Base-by-base conservation (phyloP, 257 asterid genomes). In the Penstemon newberryi region DNA sequence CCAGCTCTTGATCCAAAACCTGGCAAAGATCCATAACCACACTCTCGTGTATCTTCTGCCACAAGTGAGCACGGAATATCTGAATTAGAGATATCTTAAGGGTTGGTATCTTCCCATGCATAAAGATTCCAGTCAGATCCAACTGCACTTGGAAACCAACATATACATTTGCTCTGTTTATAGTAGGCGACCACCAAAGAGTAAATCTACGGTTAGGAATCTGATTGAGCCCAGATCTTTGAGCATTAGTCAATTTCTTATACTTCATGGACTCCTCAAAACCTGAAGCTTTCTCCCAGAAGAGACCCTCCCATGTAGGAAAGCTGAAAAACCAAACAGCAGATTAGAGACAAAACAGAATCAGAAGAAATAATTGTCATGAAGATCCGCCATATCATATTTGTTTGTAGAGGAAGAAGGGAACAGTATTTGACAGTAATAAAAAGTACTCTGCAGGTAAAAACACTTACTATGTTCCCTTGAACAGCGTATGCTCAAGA, bases 251-350 rank as follows among this genome's bases (percentile, higher is more conserved):
- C 83, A 94, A 76, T 76, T 94, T 94, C 87, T 91, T 94, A 67
- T 94, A 94, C 79, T 94, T 94, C 99, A 94, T 94, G 43, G 99
- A 94, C 83, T 94, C 99, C 82, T 94, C 99, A 70, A 94, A 94
- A 66, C 99, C 99, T 57, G 99, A 94, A 61, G 99, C 99, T 87
- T 94, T 94, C 83, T 94, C 99, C 99, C 99, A 91, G 84, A 94
- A 94, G 67, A 94, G 97, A 79, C 99, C 99, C 87, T 94, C 99
- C 97, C 99, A 94, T 4, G 99, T 91, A 55, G 99, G 99, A 80
- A 94, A 94, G 80, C 99, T 90, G 94, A 76, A 81, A 73, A 65
- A 66, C 33, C 50, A 53, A 73, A 67, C 39, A 51, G 71, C 54
- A 56, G 6, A 64, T 9, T 25, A 46, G 52, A 73, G 70, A 36